Conservation (phyloP, 345 rosid species). For the Mercurialis annua region DNA sequence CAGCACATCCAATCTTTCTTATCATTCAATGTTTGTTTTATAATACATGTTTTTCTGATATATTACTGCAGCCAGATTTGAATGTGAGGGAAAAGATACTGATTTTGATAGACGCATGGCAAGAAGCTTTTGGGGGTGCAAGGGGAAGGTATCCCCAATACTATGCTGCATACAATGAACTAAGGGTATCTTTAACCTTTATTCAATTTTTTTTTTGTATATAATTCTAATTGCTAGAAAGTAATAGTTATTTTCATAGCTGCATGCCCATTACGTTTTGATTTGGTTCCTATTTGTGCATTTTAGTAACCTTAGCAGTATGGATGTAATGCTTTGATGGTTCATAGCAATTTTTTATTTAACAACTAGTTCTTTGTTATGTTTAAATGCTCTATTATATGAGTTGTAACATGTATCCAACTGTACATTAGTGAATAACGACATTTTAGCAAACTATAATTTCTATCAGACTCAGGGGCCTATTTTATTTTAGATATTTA, state of each 20-base stretch:
- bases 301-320: not conserved
- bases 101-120: constrained; percentile 58
- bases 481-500: not conserved
- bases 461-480: not conserved
- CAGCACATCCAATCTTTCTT: constrained; percentile 10
- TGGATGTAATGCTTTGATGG: not conserved
- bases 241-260: not conserved
- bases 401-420: not conserved
- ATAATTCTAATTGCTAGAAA: not conserved
- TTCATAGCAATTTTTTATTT: not conserved
- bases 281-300: not conserved
- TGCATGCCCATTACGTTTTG: not conserved
- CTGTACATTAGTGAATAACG: not conserved
- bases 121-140: constrained; percentile 83
- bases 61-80: constrained; percentile 77
- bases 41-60: constrained; percentile 7
- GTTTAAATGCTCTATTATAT: not conserved
- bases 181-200: constrained; percentile 51
- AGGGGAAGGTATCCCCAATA: constrained; percentile 85
- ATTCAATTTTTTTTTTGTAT: not conserved
- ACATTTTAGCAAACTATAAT: not conserved
- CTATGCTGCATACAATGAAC: constrained; percentile 77
- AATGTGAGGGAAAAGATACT: constrained; percentile 92
- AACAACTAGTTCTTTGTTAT: not conserved
- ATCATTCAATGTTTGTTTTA: not conserved